A percentile compares a stretch with the other conserved stretches of the same genome.
These are phyloP conservation scores for Hypoxylon sp. DNA, from an alignment of 2,329 filamentous ascomycete genomes.

Conservation along the genomic window DNA sequence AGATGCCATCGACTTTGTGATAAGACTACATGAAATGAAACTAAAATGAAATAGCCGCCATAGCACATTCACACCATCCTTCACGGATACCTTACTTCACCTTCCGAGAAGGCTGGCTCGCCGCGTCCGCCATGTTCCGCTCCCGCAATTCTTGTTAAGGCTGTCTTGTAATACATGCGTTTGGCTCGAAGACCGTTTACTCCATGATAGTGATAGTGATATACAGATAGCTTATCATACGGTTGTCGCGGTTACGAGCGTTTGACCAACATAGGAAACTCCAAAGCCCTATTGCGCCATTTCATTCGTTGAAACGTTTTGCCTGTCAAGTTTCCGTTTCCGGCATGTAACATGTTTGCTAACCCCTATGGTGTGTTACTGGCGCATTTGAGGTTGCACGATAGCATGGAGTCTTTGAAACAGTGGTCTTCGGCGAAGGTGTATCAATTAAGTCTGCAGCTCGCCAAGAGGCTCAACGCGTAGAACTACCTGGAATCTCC, in stretches of 20 bases:
- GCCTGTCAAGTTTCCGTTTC: slow-evolving; percentile 36
- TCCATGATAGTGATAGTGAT: too few species aligned
- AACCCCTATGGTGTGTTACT: slow-evolving; percentile 36
- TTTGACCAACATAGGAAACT: slow-evolving; percentile 43
- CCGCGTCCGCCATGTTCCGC: slow-evolving; percentile 30
- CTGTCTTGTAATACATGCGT: slow-evolving; percentile 2
- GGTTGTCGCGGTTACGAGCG: slow-evolving; percentile 23
- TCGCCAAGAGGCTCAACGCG: slow-evolving; percentile 35
- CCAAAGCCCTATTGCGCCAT: slow-evolving; percentile 19
- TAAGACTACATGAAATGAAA: slow-evolving; percentile 23
- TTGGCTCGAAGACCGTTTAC: slow-evolving; percentile 20
- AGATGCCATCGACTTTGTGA: slow-evolving; percentile 19
- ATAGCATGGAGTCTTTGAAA: slow-evolving; percentile 41
- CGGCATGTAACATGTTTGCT: slow-evolving; percentile 47
- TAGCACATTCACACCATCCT: slow-evolving; percentile 12
- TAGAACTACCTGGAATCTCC: slow-evolving; percentile 22
- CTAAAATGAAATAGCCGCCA: slow-evolving; percentile 22
- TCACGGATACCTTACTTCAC: slow-evolving; percentile 16
- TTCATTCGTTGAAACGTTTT: slow-evolving; percentile 38
- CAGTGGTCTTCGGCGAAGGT: slow-evolving; percentile 26
- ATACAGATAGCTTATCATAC: slow-evolving; percentile 10
- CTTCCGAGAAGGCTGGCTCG: slow-evolving; percentile 30
- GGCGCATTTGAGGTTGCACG: slow-evolving; percentile 29
- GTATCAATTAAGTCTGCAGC: slow-evolving; percentile 36
- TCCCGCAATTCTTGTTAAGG: slow-evolving; percentile 18